Evolutionary conservation across 768 basidiomycete genomes (phyloP).

Genomic region (Boletellus ananas): DNA sequence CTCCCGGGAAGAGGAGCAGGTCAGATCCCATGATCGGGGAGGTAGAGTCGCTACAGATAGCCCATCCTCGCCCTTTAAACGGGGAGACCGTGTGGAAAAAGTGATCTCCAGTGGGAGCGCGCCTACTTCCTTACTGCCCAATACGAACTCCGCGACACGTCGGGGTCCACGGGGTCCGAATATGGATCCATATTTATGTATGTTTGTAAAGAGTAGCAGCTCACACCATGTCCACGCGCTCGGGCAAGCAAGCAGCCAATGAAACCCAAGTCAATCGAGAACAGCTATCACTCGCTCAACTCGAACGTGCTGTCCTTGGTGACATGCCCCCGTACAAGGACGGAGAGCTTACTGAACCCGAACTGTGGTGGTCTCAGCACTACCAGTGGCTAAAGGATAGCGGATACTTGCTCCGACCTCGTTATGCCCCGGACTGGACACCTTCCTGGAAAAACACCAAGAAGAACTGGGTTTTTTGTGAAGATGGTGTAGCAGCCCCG

Average conservation of each 20-base stretch:
- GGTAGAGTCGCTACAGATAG: not conserved
- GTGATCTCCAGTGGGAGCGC: not conserved
- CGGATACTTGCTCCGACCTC: constrained; percentile 18
- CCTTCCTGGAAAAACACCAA: constrained; percentile 18
- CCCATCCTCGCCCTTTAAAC: not conserved
- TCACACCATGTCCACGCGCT: not conserved
- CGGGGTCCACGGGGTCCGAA: not conserved
- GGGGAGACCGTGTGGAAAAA: not conserved
- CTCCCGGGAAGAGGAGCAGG: not conserved
- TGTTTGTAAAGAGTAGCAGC: too few species aligned
- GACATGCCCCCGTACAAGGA: not conserved
- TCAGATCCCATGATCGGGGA: not conserved
- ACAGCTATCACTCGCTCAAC: not conserved
- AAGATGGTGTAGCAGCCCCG: not conserved
- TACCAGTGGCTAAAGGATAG: constrained; percentile 10
- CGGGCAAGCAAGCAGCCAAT: not conserved
- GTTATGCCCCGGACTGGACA: constrained; percentile 18
- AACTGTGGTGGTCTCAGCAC: constrained; percentile 14
- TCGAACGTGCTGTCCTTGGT: not conserved
- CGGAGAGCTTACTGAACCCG: not conserved
- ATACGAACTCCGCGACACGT: not conserved
- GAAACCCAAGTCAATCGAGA: too few species aligned
- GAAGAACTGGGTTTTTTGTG: not conserved
- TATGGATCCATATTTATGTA: not conserved
- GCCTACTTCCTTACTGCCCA: not conserved